Percentiles rank a stretch among this genome's conserved stretches.
Conservation (phyloP, 352 stramenopile genomes). For the Pythium phragmiticola region DNA sequence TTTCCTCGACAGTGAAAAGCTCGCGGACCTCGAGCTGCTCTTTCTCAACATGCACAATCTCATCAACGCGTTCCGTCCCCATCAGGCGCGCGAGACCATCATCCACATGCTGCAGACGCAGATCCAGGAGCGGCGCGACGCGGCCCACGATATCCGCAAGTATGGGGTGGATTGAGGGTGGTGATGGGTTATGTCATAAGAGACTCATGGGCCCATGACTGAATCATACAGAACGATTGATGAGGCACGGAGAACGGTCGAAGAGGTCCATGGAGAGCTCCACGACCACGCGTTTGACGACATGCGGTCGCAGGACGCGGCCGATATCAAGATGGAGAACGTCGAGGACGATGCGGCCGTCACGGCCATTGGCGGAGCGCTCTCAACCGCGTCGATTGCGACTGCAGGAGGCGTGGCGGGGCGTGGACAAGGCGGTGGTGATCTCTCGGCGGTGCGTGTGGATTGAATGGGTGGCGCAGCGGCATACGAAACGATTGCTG, state of each 20-base stretch:
- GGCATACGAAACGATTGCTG: too few relatives aligned
- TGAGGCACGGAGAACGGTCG: conserved; percentile 55
- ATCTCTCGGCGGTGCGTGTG: conserved; percentile 42
- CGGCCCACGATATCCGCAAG: conserved; percentile 68
- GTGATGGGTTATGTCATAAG: neutral
- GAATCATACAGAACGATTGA: conserved; percentile 44
- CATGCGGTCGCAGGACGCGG: conserved; percentile 21
- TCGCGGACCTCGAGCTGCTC: conserved; percentile 82
- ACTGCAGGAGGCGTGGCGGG: neutral
- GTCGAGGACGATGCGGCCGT: conserved; percentile 19
- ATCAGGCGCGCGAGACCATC: conserved; percentile 81
- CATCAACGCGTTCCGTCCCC: conserved; percentile 85
- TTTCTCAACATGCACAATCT: conserved; percentile 91
- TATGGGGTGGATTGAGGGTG: conserved; percentile 12
- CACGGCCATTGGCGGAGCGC: neutral
- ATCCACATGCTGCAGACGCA: conserved; percentile 82
- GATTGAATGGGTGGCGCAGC: neutral
- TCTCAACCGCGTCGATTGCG: neutral
- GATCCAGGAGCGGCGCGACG: conserved; percentile 73
- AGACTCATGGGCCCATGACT: neutral
- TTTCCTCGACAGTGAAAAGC: conserved; percentile 55
- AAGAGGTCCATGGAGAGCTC: conserved; percentile 58
- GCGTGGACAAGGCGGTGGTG: conserved; percentile 12
- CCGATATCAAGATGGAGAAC: conserved; percentile 58
- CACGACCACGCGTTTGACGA: conserved; percentile 52